phyloP scores from a whole-genome alignment of 2,329 filamentous ascomycete genomes.

The Colletotrichum falcatum region DNA sequence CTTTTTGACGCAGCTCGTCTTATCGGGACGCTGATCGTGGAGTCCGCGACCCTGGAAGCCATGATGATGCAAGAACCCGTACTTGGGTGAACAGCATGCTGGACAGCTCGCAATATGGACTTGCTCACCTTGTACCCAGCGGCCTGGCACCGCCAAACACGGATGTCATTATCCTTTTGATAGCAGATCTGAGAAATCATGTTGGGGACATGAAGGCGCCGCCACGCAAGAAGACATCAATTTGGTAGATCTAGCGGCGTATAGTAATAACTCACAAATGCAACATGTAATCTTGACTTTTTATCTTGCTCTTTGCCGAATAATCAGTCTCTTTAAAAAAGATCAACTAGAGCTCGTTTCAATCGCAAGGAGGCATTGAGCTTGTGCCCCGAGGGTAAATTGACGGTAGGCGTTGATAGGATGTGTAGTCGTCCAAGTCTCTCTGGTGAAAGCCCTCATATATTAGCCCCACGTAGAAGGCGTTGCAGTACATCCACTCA shows the following conservation, averaged over 20 bases:
- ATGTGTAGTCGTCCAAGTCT: not conserved
- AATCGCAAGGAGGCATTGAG: not conserved
- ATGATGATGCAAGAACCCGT: slow-evolving; percentile 2
- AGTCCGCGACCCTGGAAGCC: slow-evolving; percentile 6
- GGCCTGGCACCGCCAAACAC: slow-evolving; percentile 3
- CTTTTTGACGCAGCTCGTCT: not conserved
- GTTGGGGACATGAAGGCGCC: too few relatives aligned
- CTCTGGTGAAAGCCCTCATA: not conserved
- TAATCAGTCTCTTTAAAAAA: not conserved
- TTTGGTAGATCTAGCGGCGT: too few relatives aligned
- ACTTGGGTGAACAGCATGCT: slow-evolving; percentile 7
- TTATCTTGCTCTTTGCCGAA: not conserved
- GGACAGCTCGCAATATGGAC: not conserved
- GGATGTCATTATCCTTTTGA: too few relatives aligned
- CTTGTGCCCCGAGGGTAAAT: not conserved
- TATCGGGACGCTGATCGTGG: not conserved
- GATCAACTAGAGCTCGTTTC: not conserved
- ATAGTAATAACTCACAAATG: too few relatives aligned
- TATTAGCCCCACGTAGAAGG: not conserved
- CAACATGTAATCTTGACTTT: slow-evolving; percentile 12
- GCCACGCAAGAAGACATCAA: too few relatives aligned
- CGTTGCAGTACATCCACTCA: slow-evolving; percentile 21
- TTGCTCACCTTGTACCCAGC: not conserved
- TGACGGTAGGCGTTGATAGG: slow-evolving; percentile 3
- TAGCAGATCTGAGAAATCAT: too few relatives aligned